A percentile compares a stretch with the other conserved stretches of the same genome.
These are phyloP conservation scores for Neurospora discreta DNA, from an alignment of 495 filamentous ascomycete species.

Conservation along the genomic window DNA sequence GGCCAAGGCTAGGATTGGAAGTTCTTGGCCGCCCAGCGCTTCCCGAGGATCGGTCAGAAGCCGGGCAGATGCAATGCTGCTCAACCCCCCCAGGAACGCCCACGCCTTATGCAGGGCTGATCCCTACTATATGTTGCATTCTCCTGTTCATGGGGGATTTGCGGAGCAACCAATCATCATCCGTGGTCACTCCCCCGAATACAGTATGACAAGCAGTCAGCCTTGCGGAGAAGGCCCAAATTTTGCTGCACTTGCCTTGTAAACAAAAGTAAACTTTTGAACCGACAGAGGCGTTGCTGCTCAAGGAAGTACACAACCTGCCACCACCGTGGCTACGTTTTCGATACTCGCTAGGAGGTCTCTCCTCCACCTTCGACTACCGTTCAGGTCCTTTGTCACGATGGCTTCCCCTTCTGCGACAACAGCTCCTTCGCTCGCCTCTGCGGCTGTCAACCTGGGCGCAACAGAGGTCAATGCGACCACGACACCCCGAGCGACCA, in stretches of 20 bases:
- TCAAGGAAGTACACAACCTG: background rate
- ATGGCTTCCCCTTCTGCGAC: slow-evolving; percentile 9
- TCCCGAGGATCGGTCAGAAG: background rate
- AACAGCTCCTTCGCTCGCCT: background rate
- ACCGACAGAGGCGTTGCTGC: background rate
- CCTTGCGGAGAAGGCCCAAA: slow-evolving; percentile 10
- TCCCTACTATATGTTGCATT: background rate
- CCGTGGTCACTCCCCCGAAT: background rate
- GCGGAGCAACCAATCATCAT: background rate
- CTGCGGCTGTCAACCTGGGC: background rate
- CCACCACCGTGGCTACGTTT: background rate
- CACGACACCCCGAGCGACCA: slow-evolving; percentile 4
- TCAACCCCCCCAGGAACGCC: background rate
- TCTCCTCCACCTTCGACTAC: background rate
- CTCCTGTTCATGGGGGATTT: background rate
- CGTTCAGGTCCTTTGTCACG: background rate
- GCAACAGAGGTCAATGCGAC: background rate
- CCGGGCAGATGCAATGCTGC: background rate
- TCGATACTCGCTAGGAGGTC: background rate
- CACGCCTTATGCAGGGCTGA: background rate
- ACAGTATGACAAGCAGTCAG: slow-evolving; percentile 2
- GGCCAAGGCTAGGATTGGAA: background rate
- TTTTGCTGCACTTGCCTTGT: background rate
- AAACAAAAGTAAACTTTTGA: background rate
- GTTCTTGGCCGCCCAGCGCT: background rate